phyloP scores from a whole-genome alignment of 495 filamentous ascomycete genomes.

The Neurospora hispaniola region DNA sequence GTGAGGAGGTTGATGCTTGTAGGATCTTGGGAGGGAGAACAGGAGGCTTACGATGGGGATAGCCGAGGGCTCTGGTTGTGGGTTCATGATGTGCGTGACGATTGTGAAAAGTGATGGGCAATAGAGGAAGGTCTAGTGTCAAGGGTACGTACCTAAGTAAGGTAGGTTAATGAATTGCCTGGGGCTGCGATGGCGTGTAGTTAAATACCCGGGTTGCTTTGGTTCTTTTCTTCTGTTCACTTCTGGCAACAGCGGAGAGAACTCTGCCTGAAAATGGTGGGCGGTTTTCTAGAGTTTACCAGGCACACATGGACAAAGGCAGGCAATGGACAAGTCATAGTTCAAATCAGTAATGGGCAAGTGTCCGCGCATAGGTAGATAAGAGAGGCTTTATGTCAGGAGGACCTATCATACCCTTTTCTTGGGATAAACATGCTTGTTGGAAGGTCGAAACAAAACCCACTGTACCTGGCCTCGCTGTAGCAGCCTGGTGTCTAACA shows the following conservation, averaged over 20 bases:
- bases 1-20: not conserved
- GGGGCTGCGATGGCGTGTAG: not conserved
- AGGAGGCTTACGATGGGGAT: not conserved
- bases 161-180: not conserved
- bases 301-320: not conserved
- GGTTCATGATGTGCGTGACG: not conserved
- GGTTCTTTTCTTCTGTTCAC: not conserved
- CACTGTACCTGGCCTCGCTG: too few species aligned
- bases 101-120: not conserved
- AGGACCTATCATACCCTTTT: too few species aligned
- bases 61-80: not conserved
- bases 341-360: not conserved
- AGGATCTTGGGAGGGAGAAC: accelerated
- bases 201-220: not conserved
- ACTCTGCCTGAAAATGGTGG: not conserved
- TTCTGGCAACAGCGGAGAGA: not conserved
- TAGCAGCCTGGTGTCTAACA: too few species aligned
- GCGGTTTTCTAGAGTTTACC: not conserved
- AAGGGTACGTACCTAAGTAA: not conserved
- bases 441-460: too few species aligned
- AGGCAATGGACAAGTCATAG: not conserved
- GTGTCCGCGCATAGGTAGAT: not conserved
- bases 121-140: not conserved
- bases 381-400: too few species aligned
- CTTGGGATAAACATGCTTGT: too few species aligned